Evolutionary conservation across 2,329 filamentous ascomycete species (phyloP), one percentile per base, ranked within the genome.

Genomic region (Chlorencoelia australis): DNA sequence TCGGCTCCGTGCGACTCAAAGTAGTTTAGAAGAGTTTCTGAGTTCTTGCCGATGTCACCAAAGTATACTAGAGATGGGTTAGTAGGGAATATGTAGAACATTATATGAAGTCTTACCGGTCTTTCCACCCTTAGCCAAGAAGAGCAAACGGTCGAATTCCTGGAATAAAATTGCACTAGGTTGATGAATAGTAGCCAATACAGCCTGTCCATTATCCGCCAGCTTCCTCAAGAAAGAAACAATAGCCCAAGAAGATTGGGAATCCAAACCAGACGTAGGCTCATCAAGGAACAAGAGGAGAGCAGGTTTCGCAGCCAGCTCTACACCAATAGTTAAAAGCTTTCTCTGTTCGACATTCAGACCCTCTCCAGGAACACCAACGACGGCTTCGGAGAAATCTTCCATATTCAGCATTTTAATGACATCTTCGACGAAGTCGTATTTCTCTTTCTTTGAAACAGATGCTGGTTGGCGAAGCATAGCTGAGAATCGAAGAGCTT

Each of bases 101-200:
- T n/a, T n/a, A n/a, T n/a, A n/a, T n/a, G n/a, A n/a, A n/a, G n/a
- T n/a, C n/a, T n/a, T n/a, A n/a, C n/a, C n/a, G 2, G 82, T 87
- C 54, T 68, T 73, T 37, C 84, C 84, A 37, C 84, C 83, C 53
- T 75, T 79, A 21, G 79, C 79, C 13, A 91, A 64, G 65, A 91
- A 85, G 15, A 89, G 67, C 3, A 91, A 71, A 36, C 82, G 73
- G 52, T 91, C 83, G 55, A 91, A 95, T 41, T 85, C 80, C 58
- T 94, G 84, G 66, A 95, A 94, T 31, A 95, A 69, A 71, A 94
- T 87, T 17, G 88, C 87, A 15, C 83, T 91, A 8, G 89, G 89
- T 59, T 96, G 89, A 59, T 96, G 89, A 40, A 95, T 95, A 1
- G 89, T 95, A 62, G 87, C 94, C 10, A 95, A 74, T 57, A 95